Evolutionary conservation across 495 filamentous ascomycete genomes (phyloP).

Genomic region (Usnea hakonensis): DNA sequence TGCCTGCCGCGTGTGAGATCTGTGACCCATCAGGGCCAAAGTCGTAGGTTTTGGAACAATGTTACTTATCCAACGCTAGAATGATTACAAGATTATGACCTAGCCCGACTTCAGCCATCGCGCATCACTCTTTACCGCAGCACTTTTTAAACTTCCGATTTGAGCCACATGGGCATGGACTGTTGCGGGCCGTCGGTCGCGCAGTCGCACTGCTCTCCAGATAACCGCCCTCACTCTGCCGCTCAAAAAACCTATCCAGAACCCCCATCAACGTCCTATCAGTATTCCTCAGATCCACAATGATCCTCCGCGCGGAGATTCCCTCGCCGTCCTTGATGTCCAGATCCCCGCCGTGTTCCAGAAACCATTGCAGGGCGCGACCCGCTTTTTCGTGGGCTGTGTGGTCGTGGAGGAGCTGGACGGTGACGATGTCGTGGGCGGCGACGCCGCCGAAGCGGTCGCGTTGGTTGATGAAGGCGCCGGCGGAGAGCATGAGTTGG

Average conservation of each 20-base stretch:
- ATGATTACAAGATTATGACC: too few relatives aligned
- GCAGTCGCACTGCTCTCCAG: not conserved
- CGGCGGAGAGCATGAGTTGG: not conserved
- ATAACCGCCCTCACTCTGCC: not conserved
- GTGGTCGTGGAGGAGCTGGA: not conserved
- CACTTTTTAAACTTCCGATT: conserved; percentile 1
- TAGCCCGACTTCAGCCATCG: too few relatives aligned
- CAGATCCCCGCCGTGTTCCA: not conserved
- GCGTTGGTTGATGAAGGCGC: not conserved
- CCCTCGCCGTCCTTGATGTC: not conserved
- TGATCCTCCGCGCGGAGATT: not conserved
- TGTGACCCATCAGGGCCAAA: too few relatives aligned
- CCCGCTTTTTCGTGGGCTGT: not conserved
- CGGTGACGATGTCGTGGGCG: not conserved
- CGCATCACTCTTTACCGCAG: not conserved
- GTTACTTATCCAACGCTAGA: too few relatives aligned
- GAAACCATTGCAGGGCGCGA: not conserved
- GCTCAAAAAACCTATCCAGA: not conserved
- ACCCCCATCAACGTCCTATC: not conserved
- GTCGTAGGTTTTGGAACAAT: too few relatives aligned
- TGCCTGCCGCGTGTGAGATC: too few relatives aligned
- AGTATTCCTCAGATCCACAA: not conserved
- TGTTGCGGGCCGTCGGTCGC: conserved; percentile 1
- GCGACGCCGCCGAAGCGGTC: not conserved
- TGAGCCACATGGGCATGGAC: not conserved